Base-by-base conservation (phyloP, 495 filamentous ascomycete species). In the Podospora conica region DNA sequence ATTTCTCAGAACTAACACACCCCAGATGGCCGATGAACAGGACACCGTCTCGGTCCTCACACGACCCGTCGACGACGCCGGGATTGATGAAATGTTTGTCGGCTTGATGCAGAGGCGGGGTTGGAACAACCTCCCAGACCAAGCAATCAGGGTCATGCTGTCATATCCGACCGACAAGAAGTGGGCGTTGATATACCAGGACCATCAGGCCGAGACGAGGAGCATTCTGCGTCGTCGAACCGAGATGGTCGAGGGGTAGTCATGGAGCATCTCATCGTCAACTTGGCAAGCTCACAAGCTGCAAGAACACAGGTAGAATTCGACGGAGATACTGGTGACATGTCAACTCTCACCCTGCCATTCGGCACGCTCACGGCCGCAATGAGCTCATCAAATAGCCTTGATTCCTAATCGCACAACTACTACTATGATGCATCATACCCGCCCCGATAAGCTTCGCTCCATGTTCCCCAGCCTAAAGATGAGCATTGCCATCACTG, bases 161-260 rank as follows among this genome's bases (percentile, higher is more conserved):
- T 10, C 31, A 12, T 61, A 61, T 23, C 22, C 59, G 21, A 15
- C 27, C n/a, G 59, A 25, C 21, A 61, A 61, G 31, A 61, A 61
- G 33, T 61, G 59, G 59, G 7, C 31, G 9, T 31, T 61, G 27
- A 53, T 61, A 21, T 25, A 61, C 21, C 59, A 61, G 28, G 59
- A 61, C 8, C n/a, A 20, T 40, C 22, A 48, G n/a, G 0, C 9
- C 8, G 59, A 61, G 28, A 25, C 20, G 59, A 6, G 8, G 15
- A n/a, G 40, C 9, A 15, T n/a, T 1, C 40, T 2, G 40, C 40
- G 15, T n/a, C 40, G 40, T n/a, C 5, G 6, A 48, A 9, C 15
- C 2, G 40, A 48, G n/a, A 1, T n/a, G 40, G 40, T 8, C 40
- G 40, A 48, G 40, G 15, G 33, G 18, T 6, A 4, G 33, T 18